phyloP scores from a whole-genome alignment of 2,329 filamentous ascomycete species.

The Hypoxylon sp. region DNA sequence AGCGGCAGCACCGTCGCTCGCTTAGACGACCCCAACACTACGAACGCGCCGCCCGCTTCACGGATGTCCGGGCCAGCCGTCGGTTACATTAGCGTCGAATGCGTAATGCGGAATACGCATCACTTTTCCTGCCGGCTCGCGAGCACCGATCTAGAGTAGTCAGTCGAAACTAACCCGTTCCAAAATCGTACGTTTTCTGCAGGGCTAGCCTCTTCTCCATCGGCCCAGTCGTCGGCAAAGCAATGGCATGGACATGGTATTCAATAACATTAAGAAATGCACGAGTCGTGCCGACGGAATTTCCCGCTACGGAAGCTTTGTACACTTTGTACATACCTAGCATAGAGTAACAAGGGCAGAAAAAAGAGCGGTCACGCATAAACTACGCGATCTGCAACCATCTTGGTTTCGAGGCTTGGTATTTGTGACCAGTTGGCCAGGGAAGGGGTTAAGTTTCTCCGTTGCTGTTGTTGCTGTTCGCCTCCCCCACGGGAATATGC shows the following conservation, averaged over 20 bases:
- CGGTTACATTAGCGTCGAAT: constrained; percentile 38
- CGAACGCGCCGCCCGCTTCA: constrained; percentile 26
- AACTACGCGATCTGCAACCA: constrained; percentile 40
- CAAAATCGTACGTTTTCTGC: constrained; percentile 42
- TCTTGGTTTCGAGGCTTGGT: constrained; percentile 40
- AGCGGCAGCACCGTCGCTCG: constrained; percentile 25
- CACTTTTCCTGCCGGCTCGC: constrained; percentile 23
- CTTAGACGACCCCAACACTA: constrained; percentile 30
- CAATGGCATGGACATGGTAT: constrained; percentile 9
- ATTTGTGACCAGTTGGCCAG: constrained; percentile 19
- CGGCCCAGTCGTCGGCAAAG: not conserved
- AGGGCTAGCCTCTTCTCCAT: constrained; percentile 33
- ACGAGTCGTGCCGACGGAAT: constrained; percentile 1
- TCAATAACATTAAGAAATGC: not conserved
- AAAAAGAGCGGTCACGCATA: constrained; percentile 39
- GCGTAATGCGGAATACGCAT: constrained; percentile 28
- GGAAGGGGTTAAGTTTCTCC: constrained; percentile 11
- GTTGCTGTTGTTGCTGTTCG: constrained; percentile 8
- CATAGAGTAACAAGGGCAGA: constrained; percentile 4
- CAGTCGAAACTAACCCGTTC: constrained; percentile 37
- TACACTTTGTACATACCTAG: too few relatives aligned
- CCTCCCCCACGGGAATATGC: constrained; percentile 34
- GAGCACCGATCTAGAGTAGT: constrained; percentile 29
- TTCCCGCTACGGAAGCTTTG: not conserved
- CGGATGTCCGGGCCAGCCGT: constrained; percentile 36